Evolutionary conservation across 1,284 basidiomycete genomes (phyloP).

Genomic region (Trichosporon inkin): DNA sequence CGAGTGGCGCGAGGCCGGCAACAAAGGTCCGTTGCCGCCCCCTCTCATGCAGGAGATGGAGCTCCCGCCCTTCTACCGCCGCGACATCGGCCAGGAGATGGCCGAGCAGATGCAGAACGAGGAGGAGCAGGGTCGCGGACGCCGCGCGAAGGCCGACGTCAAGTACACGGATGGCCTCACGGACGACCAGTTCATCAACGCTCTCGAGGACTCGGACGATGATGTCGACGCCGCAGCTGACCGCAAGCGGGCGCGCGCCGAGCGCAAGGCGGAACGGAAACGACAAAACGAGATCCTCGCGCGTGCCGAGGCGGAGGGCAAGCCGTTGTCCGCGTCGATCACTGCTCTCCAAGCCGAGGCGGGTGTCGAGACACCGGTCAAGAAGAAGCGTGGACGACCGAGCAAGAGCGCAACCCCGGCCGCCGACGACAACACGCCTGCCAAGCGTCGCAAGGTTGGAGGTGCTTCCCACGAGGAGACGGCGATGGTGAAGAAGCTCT

Average conservation of each 20-base stretch:
- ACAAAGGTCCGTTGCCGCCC: conserved; percentile 72
- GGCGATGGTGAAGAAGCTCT: conserved; percentile 53
- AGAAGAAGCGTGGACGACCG: conserved; percentile 46
- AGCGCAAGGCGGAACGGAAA: conserved; percentile 40
- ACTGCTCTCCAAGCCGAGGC: conserved; percentile 28
- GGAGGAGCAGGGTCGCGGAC: conserved; percentile 76
- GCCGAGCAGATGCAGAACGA: conserved; percentile 48
- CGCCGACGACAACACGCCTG: conserved; percentile 40
- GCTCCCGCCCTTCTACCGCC: conserved; percentile 86
- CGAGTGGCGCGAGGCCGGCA: conserved; percentile 69
- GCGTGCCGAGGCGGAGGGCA: conserved; percentile 43
- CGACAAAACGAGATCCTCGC: conserved; percentile 39
- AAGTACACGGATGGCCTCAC: conserved; percentile 92
- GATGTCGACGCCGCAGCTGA: conserved; percentile 64
- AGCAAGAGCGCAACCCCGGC: conserved; percentile 39
- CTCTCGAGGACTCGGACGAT: conserved; percentile 70
- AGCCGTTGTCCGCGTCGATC: conserved; percentile 35
- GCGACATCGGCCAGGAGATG: conserved; percentile 54
- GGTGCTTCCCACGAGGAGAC: conserved; percentile 19
- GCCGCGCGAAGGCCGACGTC: conserved; percentile 75
- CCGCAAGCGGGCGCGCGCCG: conserved; percentile 33
- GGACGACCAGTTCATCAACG: conserved; percentile 90
- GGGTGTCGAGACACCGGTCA: conserved; percentile 17
- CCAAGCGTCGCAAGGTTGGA: conserved; percentile 42
- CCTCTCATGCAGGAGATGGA: conserved; percentile 83